Conservation (phyloP, 345 rosid genomes). For the Punica granatum region DNA sequence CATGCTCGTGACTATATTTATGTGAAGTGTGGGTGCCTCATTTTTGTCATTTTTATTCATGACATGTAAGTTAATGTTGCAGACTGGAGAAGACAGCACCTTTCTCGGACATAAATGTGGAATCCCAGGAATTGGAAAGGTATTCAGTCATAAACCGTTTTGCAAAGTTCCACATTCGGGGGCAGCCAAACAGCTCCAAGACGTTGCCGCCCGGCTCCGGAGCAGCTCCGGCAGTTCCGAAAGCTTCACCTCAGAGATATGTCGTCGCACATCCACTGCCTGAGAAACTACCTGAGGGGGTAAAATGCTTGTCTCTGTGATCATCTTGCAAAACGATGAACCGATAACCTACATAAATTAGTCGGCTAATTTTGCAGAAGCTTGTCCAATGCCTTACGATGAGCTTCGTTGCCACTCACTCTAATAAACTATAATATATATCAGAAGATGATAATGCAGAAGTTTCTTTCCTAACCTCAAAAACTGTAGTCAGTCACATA, state of each 20-base stretch:
- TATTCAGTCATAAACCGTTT: conserved; percentile 75
- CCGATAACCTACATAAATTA: background rate
- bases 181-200: conserved; percentile 29
- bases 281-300: conserved; percentile 53
- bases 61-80: conserved; percentile 17
- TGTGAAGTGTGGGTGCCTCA: background rate
- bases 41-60: background rate
- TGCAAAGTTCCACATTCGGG: conserved; percentile 75
- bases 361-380: conserved; percentile 4
- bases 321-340: background rate
- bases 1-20: background rate
- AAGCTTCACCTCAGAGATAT: conserved; percentile 53
- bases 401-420: background rate
- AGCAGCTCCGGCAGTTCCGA: conserved; percentile 15
- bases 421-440: background rate
- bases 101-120: conserved; percentile 47
- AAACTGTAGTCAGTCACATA: too few species aligned
- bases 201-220: conserved; percentile 16
- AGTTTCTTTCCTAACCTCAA: background rate
- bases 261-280: conserved; percentile 56
- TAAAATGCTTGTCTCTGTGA: conserved; percentile 70
- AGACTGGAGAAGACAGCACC: conserved; percentile 53
- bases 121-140: conserved; percentile 68
- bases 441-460: background rate
- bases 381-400: background rate